phyloP scores from a whole-genome alignment of 2,329 filamentous ascomycete genomes.

The Colletotrichum spaethianum region DNA sequence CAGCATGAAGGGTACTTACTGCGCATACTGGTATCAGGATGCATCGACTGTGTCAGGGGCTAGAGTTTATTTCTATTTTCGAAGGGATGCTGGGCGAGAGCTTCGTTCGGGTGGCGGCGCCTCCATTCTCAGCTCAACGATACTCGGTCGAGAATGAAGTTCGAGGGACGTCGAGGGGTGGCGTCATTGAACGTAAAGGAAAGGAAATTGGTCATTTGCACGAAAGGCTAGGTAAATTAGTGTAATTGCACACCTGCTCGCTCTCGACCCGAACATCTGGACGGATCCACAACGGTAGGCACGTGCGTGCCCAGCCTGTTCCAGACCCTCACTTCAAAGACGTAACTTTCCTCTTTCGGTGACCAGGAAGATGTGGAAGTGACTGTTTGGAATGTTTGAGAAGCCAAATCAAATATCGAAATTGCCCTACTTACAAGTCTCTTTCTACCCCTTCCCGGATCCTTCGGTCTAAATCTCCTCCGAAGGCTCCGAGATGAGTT shows the following conservation, averaged over 20 bases:
- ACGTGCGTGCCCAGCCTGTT: background rate
- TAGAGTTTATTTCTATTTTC: background rate
- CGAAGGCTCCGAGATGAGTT: background rate
- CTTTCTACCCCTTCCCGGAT: no score
- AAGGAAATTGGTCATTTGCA: background rate
- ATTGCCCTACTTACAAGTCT: background rate
- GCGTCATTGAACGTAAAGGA: background rate
- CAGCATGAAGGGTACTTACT: background rate
- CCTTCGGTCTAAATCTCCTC: background rate
- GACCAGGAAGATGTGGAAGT: background rate
- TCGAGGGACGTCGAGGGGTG: background rate
- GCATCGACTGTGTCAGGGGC: background rate
- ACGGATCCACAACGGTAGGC: background rate
- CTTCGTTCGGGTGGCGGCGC: background rate
- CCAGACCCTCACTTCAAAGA: background rate
- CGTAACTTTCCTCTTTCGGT: conserved; percentile 2
- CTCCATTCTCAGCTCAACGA: background rate
- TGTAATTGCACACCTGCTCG: conserved; percentile 1
- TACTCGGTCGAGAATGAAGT: background rate
- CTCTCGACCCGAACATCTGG: background rate
- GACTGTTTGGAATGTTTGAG: background rate
- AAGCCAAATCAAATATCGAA: background rate
- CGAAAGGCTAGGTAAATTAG: background rate
- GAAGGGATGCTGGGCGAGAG: background rate
- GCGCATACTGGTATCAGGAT: background rate